Evolutionary conservation across 768 basidiomycete genomes (phyloP).

Genomic region (Hortiboletus campestris): DNA sequence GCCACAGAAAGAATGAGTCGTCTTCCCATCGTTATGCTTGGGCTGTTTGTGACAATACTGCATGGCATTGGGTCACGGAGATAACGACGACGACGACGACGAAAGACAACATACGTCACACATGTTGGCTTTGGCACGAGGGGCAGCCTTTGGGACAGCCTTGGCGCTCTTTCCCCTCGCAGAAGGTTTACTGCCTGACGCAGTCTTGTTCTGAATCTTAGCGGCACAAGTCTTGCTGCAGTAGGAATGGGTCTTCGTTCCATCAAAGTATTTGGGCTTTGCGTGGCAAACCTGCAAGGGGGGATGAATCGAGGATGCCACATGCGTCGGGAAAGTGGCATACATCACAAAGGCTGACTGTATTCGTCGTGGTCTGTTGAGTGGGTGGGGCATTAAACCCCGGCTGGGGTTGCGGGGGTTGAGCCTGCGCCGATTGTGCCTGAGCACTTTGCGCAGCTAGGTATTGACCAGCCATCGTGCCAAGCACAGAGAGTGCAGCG

Average conservation of each 20-base stretch:
- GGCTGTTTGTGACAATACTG: constrained; percentile 62
- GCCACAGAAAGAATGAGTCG: constrained; percentile 60
- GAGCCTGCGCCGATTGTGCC: constrained; percentile 26
- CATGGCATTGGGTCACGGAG: neutral
- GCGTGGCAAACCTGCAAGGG: constrained; percentile 48
- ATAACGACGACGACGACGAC: constrained; percentile 3
- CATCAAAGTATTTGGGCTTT: constrained; percentile 57
- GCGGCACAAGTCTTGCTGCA: constrained; percentile 60
- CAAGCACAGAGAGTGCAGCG: constrained; percentile 35
- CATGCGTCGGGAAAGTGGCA: constrained; percentile 17
- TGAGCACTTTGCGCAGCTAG: constrained; percentile 32
- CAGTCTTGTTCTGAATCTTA: constrained; percentile 37
- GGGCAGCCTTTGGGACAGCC: constrained; percentile 19
- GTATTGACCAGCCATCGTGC: constrained; percentile 37
- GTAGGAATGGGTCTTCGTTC: constrained; percentile 53
- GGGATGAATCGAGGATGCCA: neutral
- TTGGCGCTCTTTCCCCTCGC: constrained; percentile 26
- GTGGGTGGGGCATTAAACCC: constrained; percentile 4
- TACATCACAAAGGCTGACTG: constrained; percentile 51
- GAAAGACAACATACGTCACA: constrained; percentile 45
- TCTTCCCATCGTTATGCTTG: constrained; percentile 56
- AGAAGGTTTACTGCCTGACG: constrained; percentile 26
- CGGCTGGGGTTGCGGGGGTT: constrained; percentile 26
- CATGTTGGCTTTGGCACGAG: constrained; percentile 35
- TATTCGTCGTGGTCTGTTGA: constrained; percentile 22